phyloP scores from a whole-genome alignment of 164 flowering plant genomes.

The Vitis vinifera region ASM3070453v1 NC_081810.1:416001-416500 shows the following conservation, averaged over 20 bases:
- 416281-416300: background rate
- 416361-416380: background rate
- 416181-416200: no score
- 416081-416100: no score
- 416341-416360: background rate
- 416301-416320: background rate
- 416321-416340: background rate
- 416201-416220: no score
- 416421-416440: slow-evolving; percentile 42
- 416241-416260: background rate
- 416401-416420: background rate
- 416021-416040: no score
- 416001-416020: no score
- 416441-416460: slow-evolving; percentile 36
- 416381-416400: background rate
- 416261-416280: no score
- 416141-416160: no score
- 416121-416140: no score
- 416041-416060: no score
- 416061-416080: no score
- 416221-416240: background rate
- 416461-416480: slow-evolving; percentile 27
- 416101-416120: no score
- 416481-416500: slow-evolving; percentile 77
- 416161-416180: no score